A percentile compares a stretch with the other conserved stretches of the same genome.
These are phyloP conservation scores for Tolypocladium cylindrosporum DNA, from an alignment of 2,329 filamentous ascomycete genomes.

Conservation along the genomic window DNA sequence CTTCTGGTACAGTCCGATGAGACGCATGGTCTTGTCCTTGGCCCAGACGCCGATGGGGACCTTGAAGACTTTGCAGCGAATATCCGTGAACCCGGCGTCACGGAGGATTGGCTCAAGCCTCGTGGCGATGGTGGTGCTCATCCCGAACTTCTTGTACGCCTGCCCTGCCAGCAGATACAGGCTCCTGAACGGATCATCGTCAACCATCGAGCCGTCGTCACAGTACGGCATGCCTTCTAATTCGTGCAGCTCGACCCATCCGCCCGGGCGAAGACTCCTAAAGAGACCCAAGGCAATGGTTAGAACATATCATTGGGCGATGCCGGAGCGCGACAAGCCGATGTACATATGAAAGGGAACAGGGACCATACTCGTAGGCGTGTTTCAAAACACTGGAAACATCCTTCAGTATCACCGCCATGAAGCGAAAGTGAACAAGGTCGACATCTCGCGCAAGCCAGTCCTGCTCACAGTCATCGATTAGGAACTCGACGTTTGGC, in stretches of 20 bases:
- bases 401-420: constrained; percentile 9
- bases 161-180: constrained; percentile 6
- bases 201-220: constrained; percentile 22
- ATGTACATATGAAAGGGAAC: no score
- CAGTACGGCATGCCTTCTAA: constrained; percentile 21
- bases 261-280: constrained; percentile 25
- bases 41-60: constrained; percentile 28
- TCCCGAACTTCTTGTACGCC: constrained; percentile 7
- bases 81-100: constrained; percentile 10
- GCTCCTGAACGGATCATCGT: constrained; percentile 6
- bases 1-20: constrained; percentile 27
- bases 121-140: constrained; percentile 8
- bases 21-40: constrained; percentile 18
- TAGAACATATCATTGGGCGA: no score
- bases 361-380: constrained; percentile 8
- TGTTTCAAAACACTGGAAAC: constrained; percentile 7
- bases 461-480: constrained; percentile 22
- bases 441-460: constrained; percentile 18
- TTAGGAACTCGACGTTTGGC: constrained; percentile 27
- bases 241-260: constrained; percentile 33
- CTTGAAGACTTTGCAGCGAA: constrained; percentile 23
- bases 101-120: constrained; percentile 7
- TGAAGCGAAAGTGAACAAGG: constrained; percentile 19
- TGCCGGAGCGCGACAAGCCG: no score
- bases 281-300: background rate